Percentiles rank a stretch among this genome's conserved stretches.
Conservation (phyloP, 2,329 filamentous ascomycete genomes). For the Sodiomyces alkalinus region DNA sequence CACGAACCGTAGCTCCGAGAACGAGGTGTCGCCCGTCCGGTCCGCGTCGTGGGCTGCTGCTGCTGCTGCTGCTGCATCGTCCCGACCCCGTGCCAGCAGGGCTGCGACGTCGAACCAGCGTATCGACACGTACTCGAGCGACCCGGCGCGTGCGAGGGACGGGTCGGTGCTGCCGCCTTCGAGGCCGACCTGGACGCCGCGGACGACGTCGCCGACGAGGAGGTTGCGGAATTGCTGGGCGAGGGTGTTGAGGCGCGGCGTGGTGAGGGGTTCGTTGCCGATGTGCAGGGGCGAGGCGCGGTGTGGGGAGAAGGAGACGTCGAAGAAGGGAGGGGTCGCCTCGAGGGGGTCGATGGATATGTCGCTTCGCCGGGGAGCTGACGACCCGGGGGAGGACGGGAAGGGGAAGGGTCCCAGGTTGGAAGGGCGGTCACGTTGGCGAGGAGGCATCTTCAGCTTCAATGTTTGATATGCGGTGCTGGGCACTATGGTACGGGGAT, state of each 20-base stretch:
- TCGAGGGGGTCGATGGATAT: slow-evolving; percentile 10
- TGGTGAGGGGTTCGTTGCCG: slow-evolving; percentile 22
- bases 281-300: slow-evolving; percentile 38
- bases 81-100: slow-evolving; percentile 10
- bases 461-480: too few species aligned
- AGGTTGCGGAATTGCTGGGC: slow-evolving; percentile 35
- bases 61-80: too few species aligned
- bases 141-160: slow-evolving; percentile 21
- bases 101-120: slow-evolving; percentile 25
- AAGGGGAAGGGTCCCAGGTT: slow-evolving; percentile 1
- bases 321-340: slow-evolving; percentile 31
- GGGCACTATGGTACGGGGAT: too few species aligned
- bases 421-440: slow-evolving; percentile 1
- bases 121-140: slow-evolving; percentile 30
- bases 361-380: too few species aligned
- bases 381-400: too few species aligned
- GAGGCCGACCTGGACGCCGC: slow-evolving; percentile 39
- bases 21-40: slow-evolving; percentile 1
- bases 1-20: too few species aligned
- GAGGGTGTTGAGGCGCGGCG: slow-evolving; percentile 23
- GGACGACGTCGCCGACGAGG: slow-evolving; percentile 43
- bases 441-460: too few species aligned
- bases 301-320: slow-evolving; percentile 42
- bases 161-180: slow-evolving; percentile 22
- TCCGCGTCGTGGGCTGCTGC: too few species aligned